phyloP scores from a whole-genome alignment of 2,329 filamentous ascomycete genomes.

The Colletotrichum ledebouriae region DNA sequence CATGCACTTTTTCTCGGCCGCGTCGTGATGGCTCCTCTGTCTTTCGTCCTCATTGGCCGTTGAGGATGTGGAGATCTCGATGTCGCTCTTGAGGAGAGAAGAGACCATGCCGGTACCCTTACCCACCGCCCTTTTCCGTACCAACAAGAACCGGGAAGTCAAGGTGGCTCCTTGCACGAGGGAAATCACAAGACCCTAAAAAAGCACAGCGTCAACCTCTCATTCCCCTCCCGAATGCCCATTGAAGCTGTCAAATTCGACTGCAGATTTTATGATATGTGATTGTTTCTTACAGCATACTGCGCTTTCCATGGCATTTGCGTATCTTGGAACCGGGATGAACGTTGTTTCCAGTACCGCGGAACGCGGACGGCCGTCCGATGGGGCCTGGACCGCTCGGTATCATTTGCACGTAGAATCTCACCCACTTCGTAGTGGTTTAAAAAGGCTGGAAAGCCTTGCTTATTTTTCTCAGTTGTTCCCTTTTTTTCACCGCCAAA shows the following conservation, averaged over 20 bases:
- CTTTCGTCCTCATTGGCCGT: background rate
- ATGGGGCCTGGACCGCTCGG: slow-evolving; percentile 4
- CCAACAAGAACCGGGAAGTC: slow-evolving; percentile 9
- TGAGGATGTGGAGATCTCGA: slow-evolving; percentile 21
- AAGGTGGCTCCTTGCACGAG: slow-evolving; percentile 18
- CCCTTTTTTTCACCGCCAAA: background rate
- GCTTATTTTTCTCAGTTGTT: background rate
- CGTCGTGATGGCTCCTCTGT: background rate
- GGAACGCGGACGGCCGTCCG: slow-evolving; percentile 34
- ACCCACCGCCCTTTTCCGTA: slow-evolving; percentile 21
- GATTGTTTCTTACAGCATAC: slow-evolving; percentile 4
- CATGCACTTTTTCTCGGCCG: too few species aligned
- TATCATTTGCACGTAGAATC: background rate
- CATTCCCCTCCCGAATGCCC: slow-evolving; percentile 8
- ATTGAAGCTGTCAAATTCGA: slow-evolving; percentile 31
- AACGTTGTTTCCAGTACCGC: slow-evolving; percentile 33
- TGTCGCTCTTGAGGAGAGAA: background rate
- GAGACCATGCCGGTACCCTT: slow-evolving; percentile 1
- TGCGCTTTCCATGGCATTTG: slow-evolving; percentile 1
- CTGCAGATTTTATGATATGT: slow-evolving; percentile 36
- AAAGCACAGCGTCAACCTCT: background rate
- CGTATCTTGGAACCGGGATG: slow-evolving; percentile 9
- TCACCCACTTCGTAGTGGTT: background rate
- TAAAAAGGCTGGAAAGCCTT: background rate
- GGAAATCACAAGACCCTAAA: background rate